Percentiles rank a stretch among this genome's conserved stretches.
These are phyloP conservation scores for Ceratocystis lukuohia DNA, from an alignment of 2,329 filamentous ascomycete genomes.

Conservation along the genomic window DNA sequence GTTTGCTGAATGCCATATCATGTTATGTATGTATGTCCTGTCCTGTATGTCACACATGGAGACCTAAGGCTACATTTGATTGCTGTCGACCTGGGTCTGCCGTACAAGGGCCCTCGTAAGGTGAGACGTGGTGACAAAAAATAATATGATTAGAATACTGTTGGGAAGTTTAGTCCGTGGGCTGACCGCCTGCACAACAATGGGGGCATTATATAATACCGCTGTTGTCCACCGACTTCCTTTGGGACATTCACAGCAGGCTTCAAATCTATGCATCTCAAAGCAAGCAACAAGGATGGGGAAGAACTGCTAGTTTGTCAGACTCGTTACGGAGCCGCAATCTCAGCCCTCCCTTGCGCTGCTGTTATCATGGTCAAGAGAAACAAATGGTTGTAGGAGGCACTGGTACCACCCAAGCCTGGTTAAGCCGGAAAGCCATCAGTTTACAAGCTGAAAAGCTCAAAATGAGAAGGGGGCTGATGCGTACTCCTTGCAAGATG, in stretches of 20 bases:
- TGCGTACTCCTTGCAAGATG: background rate
- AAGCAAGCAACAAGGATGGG: too few relatives aligned
- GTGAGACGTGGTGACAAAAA: background rate
- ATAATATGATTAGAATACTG: background rate
- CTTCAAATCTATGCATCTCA: too few relatives aligned
- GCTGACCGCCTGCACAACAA: too few relatives aligned
- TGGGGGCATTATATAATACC: too few relatives aligned
- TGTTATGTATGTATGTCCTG: too few relatives aligned
- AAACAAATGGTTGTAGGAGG: background rate
- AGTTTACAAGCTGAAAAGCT: background rate
- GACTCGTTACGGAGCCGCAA: background rate
- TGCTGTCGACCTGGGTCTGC: background rate
- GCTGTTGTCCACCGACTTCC: too few relatives aligned
- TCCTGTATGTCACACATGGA: background rate
- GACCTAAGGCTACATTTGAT: background rate
- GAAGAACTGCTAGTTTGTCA: background rate
- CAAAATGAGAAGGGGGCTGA: background rate
- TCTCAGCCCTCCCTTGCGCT: background rate
- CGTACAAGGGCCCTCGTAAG: background rate
- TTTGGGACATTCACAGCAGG: too few relatives aligned
- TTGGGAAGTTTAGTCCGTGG: background rate
- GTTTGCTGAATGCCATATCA: too few relatives aligned
- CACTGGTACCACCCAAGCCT: background rate
- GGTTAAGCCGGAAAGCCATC: background rate
- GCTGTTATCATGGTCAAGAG: background rate